Evolutionary conservation across 306 rosid genomes (phyloP).

Genomic region (Prunus persica): Prunus_persica_NCBIv2 NC_034010.1:23760001-23760500

Average conservation of each 20-base stretch:
- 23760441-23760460: background rate
- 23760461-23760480: background rate
- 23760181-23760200: background rate
- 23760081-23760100: conserved; percentile 29
- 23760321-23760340: conserved; percentile 95
- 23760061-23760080: conserved; percentile 10
- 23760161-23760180: conserved; percentile 90
- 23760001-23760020: background rate
- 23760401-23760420: background rate
- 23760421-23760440: background rate
- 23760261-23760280: conserved; percentile 88
- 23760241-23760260: conserved; percentile 28
- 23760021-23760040: background rate
- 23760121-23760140: conserved; percentile 94
- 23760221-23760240: conserved; percentile 2
- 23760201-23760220: background rate
- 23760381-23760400: background rate
- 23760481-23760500: background rate
- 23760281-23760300: conserved; percentile 97
- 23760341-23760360: conserved; percentile 94
- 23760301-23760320: conserved; percentile 94
- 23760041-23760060: background rate
- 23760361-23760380: conserved; percentile 91
- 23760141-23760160: conserved; percentile 95
- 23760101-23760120: conserved; percentile 84